Conservation (phyloP, 75 land plant genomes). For the Selaginella moellendorffii region DNA sequence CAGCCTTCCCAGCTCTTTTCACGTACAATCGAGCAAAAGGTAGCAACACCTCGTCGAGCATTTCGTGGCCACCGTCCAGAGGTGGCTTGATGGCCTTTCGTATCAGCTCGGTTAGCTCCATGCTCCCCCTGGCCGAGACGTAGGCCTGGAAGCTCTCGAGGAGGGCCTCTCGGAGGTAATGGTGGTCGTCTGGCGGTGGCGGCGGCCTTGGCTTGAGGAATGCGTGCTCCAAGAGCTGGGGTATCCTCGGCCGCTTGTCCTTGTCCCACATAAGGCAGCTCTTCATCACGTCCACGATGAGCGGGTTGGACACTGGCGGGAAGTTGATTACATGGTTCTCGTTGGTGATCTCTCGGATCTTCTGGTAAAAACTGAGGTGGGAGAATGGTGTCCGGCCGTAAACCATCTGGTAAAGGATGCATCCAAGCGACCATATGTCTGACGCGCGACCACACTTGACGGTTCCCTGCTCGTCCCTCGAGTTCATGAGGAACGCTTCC, state of each 20-base stretch:
- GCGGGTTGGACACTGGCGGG: conserved; percentile 56
- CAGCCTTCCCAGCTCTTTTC: not conserved
- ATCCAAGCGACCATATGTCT: conserved; percentile 97
- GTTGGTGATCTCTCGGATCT: conserved; percentile 69
- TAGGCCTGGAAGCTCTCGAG: conserved; percentile 21
- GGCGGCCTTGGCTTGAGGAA: conserved; percentile 54
- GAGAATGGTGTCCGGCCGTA: conserved; percentile 90
- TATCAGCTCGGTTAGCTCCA: not conserved
- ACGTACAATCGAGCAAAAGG: not conserved
- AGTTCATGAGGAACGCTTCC: conserved; percentile 85
- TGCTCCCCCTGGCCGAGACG: not conserved
- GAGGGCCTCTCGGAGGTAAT: conserved; percentile 20
- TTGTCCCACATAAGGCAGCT: conserved; percentile 79
- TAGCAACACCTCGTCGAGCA: not conserved
- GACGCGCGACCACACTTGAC: conserved; percentile 93
- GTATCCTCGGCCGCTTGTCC: conserved; percentile 57
- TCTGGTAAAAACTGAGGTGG: conserved; percentile 72
- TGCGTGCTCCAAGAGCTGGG: conserved; percentile 72
- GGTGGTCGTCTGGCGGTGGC: conserved; percentile 11
- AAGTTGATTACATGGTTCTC: conserved; percentile 54
- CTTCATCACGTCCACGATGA: conserved; percentile 73
- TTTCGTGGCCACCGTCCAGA: not conserved
- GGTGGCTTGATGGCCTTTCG: not conserved
- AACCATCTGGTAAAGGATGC: conserved; percentile 95
- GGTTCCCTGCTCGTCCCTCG: conserved; percentile 53